Percentiles rank a stretch among this genome's conserved stretches.
Evolutionary conservation across 2,329 filamentous ascomycete species (phyloP).

Genomic region (Alternaria longipes): DNA sequence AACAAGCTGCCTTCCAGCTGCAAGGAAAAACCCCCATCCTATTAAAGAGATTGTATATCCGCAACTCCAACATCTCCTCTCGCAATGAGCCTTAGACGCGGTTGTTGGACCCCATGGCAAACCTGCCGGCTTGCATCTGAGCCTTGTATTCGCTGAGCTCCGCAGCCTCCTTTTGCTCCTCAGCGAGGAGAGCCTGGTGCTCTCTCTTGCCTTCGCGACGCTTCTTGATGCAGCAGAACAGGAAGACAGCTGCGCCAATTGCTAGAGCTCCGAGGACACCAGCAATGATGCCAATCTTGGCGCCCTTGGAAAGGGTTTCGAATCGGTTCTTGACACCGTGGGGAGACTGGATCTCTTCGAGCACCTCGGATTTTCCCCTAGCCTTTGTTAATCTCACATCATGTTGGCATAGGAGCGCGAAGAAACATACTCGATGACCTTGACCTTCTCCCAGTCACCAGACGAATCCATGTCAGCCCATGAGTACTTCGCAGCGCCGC

Average conservation of each 20-base stretch:
- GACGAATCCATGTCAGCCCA: constrained; percentile 56
- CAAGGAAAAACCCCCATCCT: constrained; percentile 10
- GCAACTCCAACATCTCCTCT: background rate
- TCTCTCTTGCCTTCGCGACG: constrained; percentile 49
- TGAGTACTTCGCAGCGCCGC: constrained; percentile 69
- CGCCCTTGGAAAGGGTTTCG: constrained; percentile 43
- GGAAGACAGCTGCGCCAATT: constrained; percentile 35
- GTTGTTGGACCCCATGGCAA: constrained; percentile 29
- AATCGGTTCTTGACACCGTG: constrained; percentile 49
- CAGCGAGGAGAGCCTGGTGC: constrained; percentile 43
- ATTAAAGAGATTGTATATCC: constrained; percentile 15
- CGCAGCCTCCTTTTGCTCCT: constrained; percentile 49
- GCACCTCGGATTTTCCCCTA: constrained; percentile 49
- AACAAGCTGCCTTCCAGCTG: constrained; percentile 6
- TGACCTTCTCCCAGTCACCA: constrained; percentile 58
- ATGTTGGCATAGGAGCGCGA: background rate
- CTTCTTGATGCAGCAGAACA: constrained; percentile 53
- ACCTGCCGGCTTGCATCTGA: constrained; percentile 38
- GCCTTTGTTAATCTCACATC: constrained; percentile 18
- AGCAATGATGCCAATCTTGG: constrained; percentile 49
- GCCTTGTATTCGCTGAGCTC: constrained; percentile 46
- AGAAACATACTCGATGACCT: constrained; percentile 53
- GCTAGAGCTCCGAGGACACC: constrained; percentile 39
- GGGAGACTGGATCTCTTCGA: constrained; percentile 48
- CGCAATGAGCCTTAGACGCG: constrained; percentile 17